A percentile compares a stretch with the other conserved stretches of the same genome.
These are phyloP conservation scores for Westerdykella sp. DNA, from an alignment of 2,329 filamentous ascomycete species.

Conservation along the genomic window DNA sequence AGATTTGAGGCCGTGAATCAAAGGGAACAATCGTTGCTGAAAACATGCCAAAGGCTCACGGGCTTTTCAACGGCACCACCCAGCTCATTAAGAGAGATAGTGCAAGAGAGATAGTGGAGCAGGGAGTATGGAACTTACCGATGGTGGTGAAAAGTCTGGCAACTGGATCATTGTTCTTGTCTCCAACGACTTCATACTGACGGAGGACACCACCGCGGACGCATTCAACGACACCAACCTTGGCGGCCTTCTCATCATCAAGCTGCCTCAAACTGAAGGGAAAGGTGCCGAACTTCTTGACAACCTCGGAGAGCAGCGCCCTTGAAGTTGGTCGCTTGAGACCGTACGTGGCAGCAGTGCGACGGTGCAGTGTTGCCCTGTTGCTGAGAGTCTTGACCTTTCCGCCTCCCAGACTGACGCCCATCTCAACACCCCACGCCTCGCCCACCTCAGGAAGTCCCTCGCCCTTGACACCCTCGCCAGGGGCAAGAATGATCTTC, in stretches of 20 bases:
- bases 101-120: slow-evolving; percentile 1
- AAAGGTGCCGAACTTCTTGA: slow-evolving; percentile 96
- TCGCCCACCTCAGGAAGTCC: slow-evolving; percentile 83
- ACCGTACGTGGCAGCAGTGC: slow-evolving; percentile 83
- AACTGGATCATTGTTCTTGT: slow-evolving; percentile 82
- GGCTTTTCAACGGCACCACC: too few relatives aligned
- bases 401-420: slow-evolving; percentile 80
- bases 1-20: background rate
- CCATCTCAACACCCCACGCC: slow-evolving; percentile 97
- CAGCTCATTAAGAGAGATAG: background rate
- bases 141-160: slow-evolving; percentile 84
- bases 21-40: too few relatives aligned
- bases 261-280: slow-evolving; percentile 96
- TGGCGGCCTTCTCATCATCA: slow-evolving; percentile 89
- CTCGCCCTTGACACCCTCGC: slow-evolving; percentile 84
- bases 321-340: slow-evolving; percentile 92
- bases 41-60: too few relatives aligned
- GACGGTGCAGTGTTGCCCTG: slow-evolving; percentile 85
- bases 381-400: slow-evolving; percentile 92
- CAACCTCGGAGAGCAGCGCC: slow-evolving; percentile 86
- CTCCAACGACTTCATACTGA: slow-evolving; percentile 92
- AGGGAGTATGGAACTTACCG: slow-evolving; percentile 57
- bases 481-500: slow-evolving; percentile 90
- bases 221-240: slow-evolving; percentile 95
- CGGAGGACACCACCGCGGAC: slow-evolving; percentile 87